Percentiles rank a stretch among this genome's conserved stretches.
Conservation (phyloP, 768 basidiomycete genomes). For the Tephrocybe sp. region DNA sequence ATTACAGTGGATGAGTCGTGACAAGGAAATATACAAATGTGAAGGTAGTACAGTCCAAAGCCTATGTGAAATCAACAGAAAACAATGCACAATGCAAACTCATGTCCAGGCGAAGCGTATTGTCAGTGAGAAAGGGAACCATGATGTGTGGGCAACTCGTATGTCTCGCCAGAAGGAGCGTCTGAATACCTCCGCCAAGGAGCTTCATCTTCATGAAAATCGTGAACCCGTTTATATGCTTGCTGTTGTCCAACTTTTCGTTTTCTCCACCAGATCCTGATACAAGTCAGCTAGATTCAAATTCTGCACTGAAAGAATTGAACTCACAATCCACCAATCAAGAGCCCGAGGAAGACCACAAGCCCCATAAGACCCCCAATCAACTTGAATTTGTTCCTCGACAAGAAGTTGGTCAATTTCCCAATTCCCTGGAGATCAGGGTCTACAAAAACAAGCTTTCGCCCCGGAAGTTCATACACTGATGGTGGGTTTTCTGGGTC, state of each 20-base stretch:
- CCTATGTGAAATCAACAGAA: too few species aligned
- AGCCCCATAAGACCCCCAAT: slow-evolving; percentile 49
- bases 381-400: slow-evolving; percentile 43
- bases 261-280: slow-evolving; percentile 30
- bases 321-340: slow-evolving; percentile 41
- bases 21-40: too few species aligned
- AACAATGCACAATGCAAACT: neutral
- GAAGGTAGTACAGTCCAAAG: too few species aligned
- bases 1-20: too few species aligned
- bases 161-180: slow-evolving; percentile 4
- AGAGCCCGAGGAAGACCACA: slow-evolving; percentile 35
- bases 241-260: slow-evolving; percentile 13
- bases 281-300: neutral
- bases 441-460: slow-evolving; percentile 48
- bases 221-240: slow-evolving; percentile 14
- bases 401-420: slow-evolving; percentile 44
- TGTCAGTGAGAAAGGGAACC: slow-evolving; percentile 4
- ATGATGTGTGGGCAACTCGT: slow-evolving; percentile 16
- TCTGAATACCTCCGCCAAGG: slow-evolving; percentile 17
- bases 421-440: slow-evolving; percentile 54
- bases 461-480: slow-evolving; percentile 39
- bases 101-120: neutral
- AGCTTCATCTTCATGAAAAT: slow-evolving; percentile 18
- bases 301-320: neutral
- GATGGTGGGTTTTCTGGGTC: slow-evolving; percentile 46